Percentiles rank a stretch among this genome's conserved stretches.
Evolutionary conservation across 2,329 filamentous ascomycete genomes (phyloP).

Genomic region (Trichophyton benhamiae): DNA sequence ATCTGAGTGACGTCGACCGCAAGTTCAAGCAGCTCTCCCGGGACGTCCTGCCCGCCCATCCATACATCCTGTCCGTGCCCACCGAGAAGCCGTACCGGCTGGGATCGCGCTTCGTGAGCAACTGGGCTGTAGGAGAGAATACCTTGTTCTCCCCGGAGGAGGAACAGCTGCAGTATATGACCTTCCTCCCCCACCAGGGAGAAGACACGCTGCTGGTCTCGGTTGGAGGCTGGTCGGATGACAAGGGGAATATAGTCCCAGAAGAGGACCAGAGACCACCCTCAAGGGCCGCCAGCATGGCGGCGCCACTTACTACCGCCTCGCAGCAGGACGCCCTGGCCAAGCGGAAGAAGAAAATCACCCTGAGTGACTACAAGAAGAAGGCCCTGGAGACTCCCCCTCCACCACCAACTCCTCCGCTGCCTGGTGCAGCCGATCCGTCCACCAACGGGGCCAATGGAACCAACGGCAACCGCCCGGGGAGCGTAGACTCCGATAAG

Average conservation of each 20-base stretch:
- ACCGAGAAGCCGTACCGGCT: slow-evolving; percentile 36
- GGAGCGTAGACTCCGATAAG: not conserved
- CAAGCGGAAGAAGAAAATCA: slow-evolving; percentile 49
- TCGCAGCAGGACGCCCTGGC: slow-evolving; percentile 21
- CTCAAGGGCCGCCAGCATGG: slow-evolving; percentile 28
- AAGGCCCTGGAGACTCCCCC: slow-evolving; percentile 32
- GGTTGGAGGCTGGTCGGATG: slow-evolving; percentile 44
- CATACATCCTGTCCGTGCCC: slow-evolving; percentile 36
- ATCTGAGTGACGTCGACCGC: slow-evolving; percentile 19
- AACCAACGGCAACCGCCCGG: not conserved
- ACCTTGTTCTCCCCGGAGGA: slow-evolving; percentile 45
- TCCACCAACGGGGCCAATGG: slow-evolving; percentile 2
- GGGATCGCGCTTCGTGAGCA: slow-evolving; percentile 31
- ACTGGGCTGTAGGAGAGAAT: slow-evolving; percentile 37
- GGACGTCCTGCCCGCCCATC: slow-evolving; percentile 32
- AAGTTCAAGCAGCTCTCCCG: slow-evolving; percentile 31
- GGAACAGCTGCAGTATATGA: slow-evolving; percentile 50
- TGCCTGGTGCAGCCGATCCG: not conserved
- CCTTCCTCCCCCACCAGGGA: slow-evolving; percentile 47
- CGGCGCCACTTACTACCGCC: slow-evolving; percentile 28
- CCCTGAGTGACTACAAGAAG: slow-evolving; percentile 48
- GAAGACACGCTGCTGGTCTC: slow-evolving; percentile 41
- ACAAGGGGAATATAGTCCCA: slow-evolving; percentile 35
- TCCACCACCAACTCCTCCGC: not conserved
- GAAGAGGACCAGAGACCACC: slow-evolving; percentile 23